Base-by-base conservation (phyloP, 805 yeast species). In the Starmerella apis region DNA sequence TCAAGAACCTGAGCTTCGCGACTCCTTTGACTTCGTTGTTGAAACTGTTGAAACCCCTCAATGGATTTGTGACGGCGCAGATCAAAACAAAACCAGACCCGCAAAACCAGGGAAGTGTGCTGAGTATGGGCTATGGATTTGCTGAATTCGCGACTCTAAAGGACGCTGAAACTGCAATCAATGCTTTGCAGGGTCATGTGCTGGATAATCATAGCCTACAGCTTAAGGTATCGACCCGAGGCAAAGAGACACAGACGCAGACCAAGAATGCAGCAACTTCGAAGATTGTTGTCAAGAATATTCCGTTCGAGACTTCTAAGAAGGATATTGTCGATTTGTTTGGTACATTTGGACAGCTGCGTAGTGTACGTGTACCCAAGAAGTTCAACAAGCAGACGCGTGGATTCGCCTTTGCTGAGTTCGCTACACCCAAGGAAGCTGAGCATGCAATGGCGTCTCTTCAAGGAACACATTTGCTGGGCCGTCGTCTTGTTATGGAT, bases 381-480 rank as follows among this genome's bases (percentile, higher is more conserved):
- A 92, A 92, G 66, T 88, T 90, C 71, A 94, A 92, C 73, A 84
- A 83, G 63, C 76, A 86, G 32, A 94, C 96, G 11, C 80, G 98
- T 65, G 98, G 98, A 64, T 92, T 92, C 72, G 98, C 97, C 0
- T 92, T 92, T 66, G 95, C 94, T 42, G 98, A 92, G 68, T 92
- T 83, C 63, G 71, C 83, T 10, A 71, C 92, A 36, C 75, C 85
- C 20, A 80, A 86, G 65, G 98, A 92, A 67, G 96, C 98, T 1
- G 95, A 83, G 64, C 79, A 74, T 63, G 98, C 97, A 13, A 83
- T 92, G 90, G 81, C 82, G 59, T 90, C 88, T 64, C 75, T 92
- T 56, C 83, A 81, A 64, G 98, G 98, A 53, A 96, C 94, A 2
- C 98, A 92, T 75, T 81, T 92, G 69, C 75, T 92, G 46, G 98